A percentile compares a stretch with the other conserved stretches of the same genome.
Conservation (phyloP, 2,329 filamentous ascomycete species). For the Trichophyton mentagrophytes region DNA sequence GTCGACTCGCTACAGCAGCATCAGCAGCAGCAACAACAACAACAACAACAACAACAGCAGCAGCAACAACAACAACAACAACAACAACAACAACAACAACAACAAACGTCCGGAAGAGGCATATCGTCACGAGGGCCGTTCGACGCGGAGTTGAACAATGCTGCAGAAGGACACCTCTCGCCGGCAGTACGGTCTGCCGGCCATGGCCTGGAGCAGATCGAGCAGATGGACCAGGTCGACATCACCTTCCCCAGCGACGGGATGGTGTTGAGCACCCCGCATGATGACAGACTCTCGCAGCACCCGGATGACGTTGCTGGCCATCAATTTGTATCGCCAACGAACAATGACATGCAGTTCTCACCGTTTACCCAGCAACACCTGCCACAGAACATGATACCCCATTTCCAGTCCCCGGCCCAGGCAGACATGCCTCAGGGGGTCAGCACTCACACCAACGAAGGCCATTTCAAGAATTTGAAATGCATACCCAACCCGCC, state of each 20-base stretch:
- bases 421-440: background rate
- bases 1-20: background rate
- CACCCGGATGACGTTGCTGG: background rate
- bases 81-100: no score
- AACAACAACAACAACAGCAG: background rate
- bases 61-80: no score
- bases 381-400: conserved; percentile 1
- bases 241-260: background rate
- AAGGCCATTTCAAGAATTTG: conserved; percentile 23
- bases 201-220: background rate
- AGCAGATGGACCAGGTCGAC: background rate
- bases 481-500: conserved; percentile 54
- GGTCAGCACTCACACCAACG: background rate
- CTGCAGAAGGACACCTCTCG: background rate
- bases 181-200: background rate
- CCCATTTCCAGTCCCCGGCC: background rate
- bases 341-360: background rate
- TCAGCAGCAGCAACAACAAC: background rate
- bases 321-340: background rate
- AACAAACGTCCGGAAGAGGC: background rate
- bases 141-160: background rate
- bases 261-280: background rate
- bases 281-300: background rate
- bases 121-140: background rate
- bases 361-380: background rate